Evolutionary conservation across 2,329 filamentous ascomycete genomes (phyloP), one percentile per base, ranked within the genome.

Genomic region (Sporothrix brasiliensis): DNA sequence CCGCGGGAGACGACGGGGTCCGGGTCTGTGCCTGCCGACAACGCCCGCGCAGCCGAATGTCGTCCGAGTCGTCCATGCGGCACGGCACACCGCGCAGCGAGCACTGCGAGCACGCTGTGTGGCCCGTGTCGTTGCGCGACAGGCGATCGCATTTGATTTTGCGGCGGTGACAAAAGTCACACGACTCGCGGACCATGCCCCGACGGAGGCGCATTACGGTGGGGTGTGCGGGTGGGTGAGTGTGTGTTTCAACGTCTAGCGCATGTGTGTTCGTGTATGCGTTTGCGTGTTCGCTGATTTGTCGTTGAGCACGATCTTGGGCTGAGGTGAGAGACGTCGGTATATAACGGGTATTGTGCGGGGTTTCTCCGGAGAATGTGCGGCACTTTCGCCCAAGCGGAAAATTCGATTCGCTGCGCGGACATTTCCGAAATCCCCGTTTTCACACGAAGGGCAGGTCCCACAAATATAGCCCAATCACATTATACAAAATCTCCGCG

Each of bases 121-220:
- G 61, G 50, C 75, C 75, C 5, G 71, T 27, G 39, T 56, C 68
- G 41, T 71, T 71, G 44, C 75, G 75, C 13, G 68, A 27, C 24
- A 68, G n/a, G 0, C 73, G 71, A 68, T 76, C 73, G 69, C 75
- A 77, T 72, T 75, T 76, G 67, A 77, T 73, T 71, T 77, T 76
- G 39, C 75, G 73, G 14, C 71, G 71, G 49, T 72, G 69, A 52
- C 71, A 72, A 47, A 71, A 72, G 67, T 72, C 71, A 53, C 71
- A 72, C 53, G 71, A 72, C 71, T 72, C 67, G 39, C 69, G 71
- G 9, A 72, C 69, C 71, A 71, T 71, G 13, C 69, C 71, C 24
- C 71, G 71, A 16, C 71, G 69, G 39, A 72, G 67, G 16, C 71
- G 67, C 71, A 72, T 72, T 9, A 2, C 2, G 30, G 7, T 4